Conservation (phyloP, 345 rosid genomes). For the Isatis tinctoria region DNA sequence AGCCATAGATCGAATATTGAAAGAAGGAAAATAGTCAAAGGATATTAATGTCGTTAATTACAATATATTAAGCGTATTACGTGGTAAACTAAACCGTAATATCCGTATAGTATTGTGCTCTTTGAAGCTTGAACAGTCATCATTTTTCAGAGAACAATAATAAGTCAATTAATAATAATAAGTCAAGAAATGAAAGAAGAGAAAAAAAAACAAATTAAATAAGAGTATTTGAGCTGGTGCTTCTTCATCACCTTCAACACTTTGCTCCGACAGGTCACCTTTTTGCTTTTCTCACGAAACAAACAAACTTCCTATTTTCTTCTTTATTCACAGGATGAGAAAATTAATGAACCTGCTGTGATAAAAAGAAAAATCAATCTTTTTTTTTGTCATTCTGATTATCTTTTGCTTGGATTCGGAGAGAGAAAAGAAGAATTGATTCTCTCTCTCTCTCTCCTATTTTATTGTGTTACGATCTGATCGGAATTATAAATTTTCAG, state of each 20-base stretch:
- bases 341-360: neutral
- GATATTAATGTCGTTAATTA: too few relatives aligned
- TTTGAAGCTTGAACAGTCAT: neutral
- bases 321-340: neutral
- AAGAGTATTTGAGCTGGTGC: conserved; percentile 7
- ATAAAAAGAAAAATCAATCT: neutral
- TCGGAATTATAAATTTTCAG: neutral
- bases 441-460: conserved; percentile 9
- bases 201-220: too few relatives aligned
- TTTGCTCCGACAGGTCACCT: conserved; percentile 29
- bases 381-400: neutral
- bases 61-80: neutral
- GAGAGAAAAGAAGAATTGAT: conserved; percentile 1
- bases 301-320: conserved; percentile 37
- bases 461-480: conserved; percentile 26
- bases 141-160: neutral
- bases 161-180: neutral
- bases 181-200: neutral
- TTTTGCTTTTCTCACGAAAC: conserved; percentile 30
- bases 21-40: neutral
- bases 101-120: neutral
- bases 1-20: neutral
- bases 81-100: neutral
- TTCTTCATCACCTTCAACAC: conserved; percentile 20
- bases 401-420: conserved; percentile 24